Conservation (phyloP, 164 flowering plant species). For the Chimonanthus praecox region DNA sequence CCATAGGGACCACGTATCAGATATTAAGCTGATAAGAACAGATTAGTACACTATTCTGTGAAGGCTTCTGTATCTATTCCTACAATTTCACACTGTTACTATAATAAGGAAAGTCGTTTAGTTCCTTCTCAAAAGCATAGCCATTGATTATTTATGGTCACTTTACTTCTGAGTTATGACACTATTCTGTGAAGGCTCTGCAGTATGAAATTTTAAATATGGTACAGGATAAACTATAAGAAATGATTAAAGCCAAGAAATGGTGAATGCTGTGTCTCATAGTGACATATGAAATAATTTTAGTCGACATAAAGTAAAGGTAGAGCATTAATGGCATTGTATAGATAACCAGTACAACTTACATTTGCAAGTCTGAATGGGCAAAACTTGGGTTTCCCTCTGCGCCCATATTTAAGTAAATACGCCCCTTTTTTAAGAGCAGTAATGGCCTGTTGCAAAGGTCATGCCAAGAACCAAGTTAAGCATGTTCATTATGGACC, state of each 20-base stretch:
- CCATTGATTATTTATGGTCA: no score
- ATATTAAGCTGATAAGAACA: no score
- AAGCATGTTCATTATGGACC: background rate
- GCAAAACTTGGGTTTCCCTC: constrained; percentile 97
- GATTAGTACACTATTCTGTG: no score
- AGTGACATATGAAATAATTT: background rate
- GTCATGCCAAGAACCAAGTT: constrained; percentile 10
- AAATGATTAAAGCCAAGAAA: background rate
- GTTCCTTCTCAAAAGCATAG: no score
- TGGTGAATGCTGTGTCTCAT: background rate
- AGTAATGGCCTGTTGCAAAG: constrained; percentile 67
- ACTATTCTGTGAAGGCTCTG: no score
- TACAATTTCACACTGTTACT: no score
- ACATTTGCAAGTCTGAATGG: constrained; percentile 94
- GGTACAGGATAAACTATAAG: background rate
- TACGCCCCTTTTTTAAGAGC: constrained; percentile 92
- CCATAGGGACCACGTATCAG: no score
- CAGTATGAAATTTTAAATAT: no score
- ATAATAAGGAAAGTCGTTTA: no score
- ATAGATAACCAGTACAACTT: constrained; percentile 22
- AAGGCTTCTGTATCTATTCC: no score
- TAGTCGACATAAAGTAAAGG: background rate
- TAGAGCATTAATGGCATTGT: background rate
- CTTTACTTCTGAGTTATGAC: no score
- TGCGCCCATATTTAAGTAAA: constrained; percentile 90